A percentile compares a stretch with the other conserved stretches of the same genome.
Conservation (phyloP, 2,329 filamentous ascomycete genomes). For the Colletotrichum noveboracense region DNA sequence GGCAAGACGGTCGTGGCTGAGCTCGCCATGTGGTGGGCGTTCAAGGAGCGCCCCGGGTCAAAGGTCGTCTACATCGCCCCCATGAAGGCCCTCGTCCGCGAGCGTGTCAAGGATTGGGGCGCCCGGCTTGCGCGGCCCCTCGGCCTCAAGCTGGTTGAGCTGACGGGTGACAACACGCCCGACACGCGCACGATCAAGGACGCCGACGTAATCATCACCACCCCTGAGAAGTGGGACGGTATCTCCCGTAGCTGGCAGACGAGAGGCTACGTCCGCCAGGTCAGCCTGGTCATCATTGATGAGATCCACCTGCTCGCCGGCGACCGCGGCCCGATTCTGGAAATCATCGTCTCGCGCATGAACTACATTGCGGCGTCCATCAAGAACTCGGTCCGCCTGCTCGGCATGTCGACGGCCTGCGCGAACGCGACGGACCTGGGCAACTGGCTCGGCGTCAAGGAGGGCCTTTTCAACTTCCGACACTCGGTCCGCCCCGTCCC, state of each 20-base stretch:
- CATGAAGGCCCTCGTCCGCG: conserved; percentile 97
- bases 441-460: conserved; percentile 97
- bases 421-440: conserved; percentile 93
- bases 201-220: conserved; percentile 97
- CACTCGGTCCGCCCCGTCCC: conserved; percentile 97
- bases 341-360: conserved; percentile 95
- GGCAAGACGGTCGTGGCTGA: conserved; percentile 97
- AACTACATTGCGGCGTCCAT: conserved; percentile 98
- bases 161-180: conserved; percentile 95
- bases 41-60: conserved; percentile 89
- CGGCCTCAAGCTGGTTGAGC: conserved; percentile 88
- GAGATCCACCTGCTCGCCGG: conserved; percentile 98
- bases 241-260: conserved; percentile 99
- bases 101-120: conserved; percentile 95
- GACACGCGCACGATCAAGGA: conserved; percentile 95
- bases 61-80: conserved; percentile 99
- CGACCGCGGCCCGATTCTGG: conserved; percentile 94
- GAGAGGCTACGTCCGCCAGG: conserved; percentile 92
- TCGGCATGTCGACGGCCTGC: conserved; percentile 99
- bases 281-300: conserved; percentile 96
- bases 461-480: conserved; percentile 94
- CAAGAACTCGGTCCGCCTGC: conserved; percentile 83
- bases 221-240: conserved; percentile 99
- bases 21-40: conserved; percentile 99
- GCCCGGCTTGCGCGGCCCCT: conserved; percentile 80